Percentiles rank a stretch among this genome's conserved stretches.
Conservation (phyloP, 2,329 filamentous ascomycete genomes). For the Chaetomiaceae sp. region DNA sequence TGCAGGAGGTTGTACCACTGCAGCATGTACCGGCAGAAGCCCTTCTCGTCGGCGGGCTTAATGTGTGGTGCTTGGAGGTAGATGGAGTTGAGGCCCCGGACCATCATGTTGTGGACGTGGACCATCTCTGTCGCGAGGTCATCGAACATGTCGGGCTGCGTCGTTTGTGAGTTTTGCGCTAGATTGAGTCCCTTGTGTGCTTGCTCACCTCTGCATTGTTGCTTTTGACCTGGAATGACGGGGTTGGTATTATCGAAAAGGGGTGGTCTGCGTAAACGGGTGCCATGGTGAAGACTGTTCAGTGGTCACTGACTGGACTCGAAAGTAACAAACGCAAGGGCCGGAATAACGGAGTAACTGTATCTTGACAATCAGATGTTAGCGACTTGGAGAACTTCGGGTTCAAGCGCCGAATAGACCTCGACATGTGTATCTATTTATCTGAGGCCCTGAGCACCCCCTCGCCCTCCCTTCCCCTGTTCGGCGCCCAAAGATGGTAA, state of each 20-base stretch:
- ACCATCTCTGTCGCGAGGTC: slow-evolving; percentile 31
- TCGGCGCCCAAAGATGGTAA: too few relatives aligned
- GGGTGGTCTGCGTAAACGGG: slow-evolving; percentile 30
- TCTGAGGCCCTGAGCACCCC: too few relatives aligned
- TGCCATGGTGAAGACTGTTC: slow-evolving; percentile 18
- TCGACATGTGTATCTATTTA: too few relatives aligned
- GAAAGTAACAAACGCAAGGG: too few relatives aligned
- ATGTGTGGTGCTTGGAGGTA: slow-evolving; percentile 37
- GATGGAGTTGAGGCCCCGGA: slow-evolving; percentile 37
- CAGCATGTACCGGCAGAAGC: slow-evolving; percentile 33
- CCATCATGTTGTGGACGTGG: slow-evolving; percentile 33
- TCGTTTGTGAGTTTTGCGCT: neutral
- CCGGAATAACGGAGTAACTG: too few relatives aligned
- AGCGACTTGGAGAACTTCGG: too few relatives aligned
- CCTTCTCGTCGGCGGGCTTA: slow-evolving; percentile 31
- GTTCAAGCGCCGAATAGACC: too few relatives aligned
- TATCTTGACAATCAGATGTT: too few relatives aligned
- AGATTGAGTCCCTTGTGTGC: too few relatives aligned
- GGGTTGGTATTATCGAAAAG: slow-evolving; percentile 23
- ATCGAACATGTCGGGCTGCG: slow-evolving; percentile 30
- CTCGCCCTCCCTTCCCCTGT: too few relatives aligned
- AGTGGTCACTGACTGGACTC: too few relatives aligned
- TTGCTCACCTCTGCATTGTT: neutral
- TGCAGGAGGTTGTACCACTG: slow-evolving; percentile 33
- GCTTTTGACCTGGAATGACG: slow-evolving; percentile 10